Percentiles rank a stretch among this genome's conserved stretches.
Conservation (phyloP, 805 yeast genomes). For the Starmerella bombicola region DNA sequence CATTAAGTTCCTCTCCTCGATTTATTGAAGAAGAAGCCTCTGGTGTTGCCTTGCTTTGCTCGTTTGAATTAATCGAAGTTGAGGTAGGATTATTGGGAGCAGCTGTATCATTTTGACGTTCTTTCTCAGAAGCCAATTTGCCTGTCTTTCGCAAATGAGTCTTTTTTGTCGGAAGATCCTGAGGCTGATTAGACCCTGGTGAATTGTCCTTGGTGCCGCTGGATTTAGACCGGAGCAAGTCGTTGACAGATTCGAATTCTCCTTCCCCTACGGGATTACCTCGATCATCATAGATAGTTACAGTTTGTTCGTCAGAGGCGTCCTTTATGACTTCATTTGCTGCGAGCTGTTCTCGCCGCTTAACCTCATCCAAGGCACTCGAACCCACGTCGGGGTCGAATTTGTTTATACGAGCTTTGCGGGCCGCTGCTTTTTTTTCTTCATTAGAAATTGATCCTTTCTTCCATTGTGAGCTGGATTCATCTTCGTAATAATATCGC, state of each 20-base stretch:
- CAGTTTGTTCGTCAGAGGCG: constrained; percentile 6
- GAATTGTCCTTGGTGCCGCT: not conserved
- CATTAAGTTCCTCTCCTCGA: not conserved
- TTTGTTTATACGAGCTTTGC: constrained; percentile 53
- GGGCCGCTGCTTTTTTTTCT: constrained; percentile 40
- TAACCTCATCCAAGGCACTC: constrained; percentile 30
- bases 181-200: constrained; percentile 2
- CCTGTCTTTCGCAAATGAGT: not conserved
- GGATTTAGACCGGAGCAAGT: constrained; percentile 16
- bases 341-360: constrained; percentile 17
- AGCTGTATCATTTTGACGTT: not conserved
- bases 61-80: not conserved
- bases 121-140: not conserved
- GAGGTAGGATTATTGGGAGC: not conserved
- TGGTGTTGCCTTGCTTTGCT: not conserved
- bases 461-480: constrained; percentile 81
- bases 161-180: constrained; percentile 9
- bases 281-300: constrained; percentile 25
- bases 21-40: not conserved
- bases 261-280: constrained; percentile 25
- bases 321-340: not conserved
- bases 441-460: constrained; percentile 35
- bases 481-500: constrained; percentile 84
- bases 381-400: constrained; percentile 46
- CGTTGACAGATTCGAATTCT: constrained; percentile 19